Evolutionary conservation across 495 filamentous ascomycete species (phyloP), one percentile per base, ranked within the genome.

Genomic region (Zalerion maritima): DNA sequence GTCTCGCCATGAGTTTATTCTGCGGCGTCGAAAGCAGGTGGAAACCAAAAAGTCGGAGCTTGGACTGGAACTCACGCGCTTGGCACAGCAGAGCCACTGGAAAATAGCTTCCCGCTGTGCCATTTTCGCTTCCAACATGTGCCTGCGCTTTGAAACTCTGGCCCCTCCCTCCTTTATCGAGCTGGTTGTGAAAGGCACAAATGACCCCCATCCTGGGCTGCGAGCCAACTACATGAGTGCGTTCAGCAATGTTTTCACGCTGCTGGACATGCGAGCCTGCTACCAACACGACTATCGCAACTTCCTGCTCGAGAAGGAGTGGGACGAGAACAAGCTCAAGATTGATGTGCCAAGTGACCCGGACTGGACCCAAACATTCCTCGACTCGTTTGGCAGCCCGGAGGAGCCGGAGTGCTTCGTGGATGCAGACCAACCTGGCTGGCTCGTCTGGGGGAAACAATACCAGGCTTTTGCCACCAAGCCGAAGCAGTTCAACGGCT

Each of bases 381-480:
- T 99, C 2, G 56, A 69, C 0, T 69, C 68, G 42, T 97, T 97
- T 53, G 74, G 77, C 8, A 63, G 78, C 18, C 74, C 77, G 15
- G 78, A 86, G 32, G 45, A 47, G 1, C 71, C 81, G 4, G 69
- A 94, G 31, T 91, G 86, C 48, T 93, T 81, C 39, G 71, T 94
- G 32, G 89, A 99, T 45, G 69, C 70, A 31, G 87, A 94, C 45
- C 79, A 92, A 52, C 82, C 86, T 6, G 89, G 89, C 14, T 99
- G 89, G 89, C 67, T 99, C n/a, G 82, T 89, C 5, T 99, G 89
- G 89, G 73, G 71, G 8, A 78, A 91, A 47, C 69, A 63, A 6
- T 82, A 96, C 64, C 73, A 70, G 14, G 87, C 75, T 1, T 81
- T 71, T 44, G 69, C 71, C 32, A 75, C 78, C 5, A 72, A 76